Evolutionary conservation across 768 basidiomycete genomes (phyloP), one percentile per base, ranked within the genome.

Genomic region (Lactifluus subvellereus): DNA sequence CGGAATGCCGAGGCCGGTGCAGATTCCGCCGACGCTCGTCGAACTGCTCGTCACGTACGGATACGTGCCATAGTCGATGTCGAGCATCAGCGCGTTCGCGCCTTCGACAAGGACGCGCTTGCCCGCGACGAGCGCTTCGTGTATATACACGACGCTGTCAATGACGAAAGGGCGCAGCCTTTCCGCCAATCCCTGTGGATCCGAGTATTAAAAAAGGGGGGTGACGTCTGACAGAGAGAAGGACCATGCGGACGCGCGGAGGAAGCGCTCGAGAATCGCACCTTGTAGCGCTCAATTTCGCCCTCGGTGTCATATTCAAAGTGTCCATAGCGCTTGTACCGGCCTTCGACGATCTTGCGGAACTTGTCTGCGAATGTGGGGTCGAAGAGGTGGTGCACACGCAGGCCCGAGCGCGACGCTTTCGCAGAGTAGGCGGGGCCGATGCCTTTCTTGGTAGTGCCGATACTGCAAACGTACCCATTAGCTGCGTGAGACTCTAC

Each of bases 221-320:
- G 30, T 58, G 10, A 42, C 33, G 8, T 38, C 33, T 35, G 37
- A 49, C 48, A n/a, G 16, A 35, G 18, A 11, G 37, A 51, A 3
- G 35, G 27, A 11, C 13, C 6, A n/a, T 22, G 42, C 32, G 47
- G 43, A 66, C 76, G 42, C 30, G 18, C 37, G 20, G 14, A 30
- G n/a, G 45, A 14, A 35, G 47, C 60, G 48, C 56, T 49, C 52
- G 38, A 54, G 57, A 48, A 22, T 27, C 57, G 37, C 45, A 88
- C 92, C 84, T 93, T 87, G 82, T 98, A 98, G 42, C 95, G 86
- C 69, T 80, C 67, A 56, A 99, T 98, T 76, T 99, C 97, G 33
- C 85, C 93, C 71, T 98, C 96, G 10, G 97, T 98, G 73, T 98
- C 97, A 72, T 98, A 98, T 71, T 98, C 95, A 69, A 99, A 99